Base-by-base conservation (phyloP, 2,329 filamentous ascomycete species). In the Talaromyces amestolkiae region DNA sequence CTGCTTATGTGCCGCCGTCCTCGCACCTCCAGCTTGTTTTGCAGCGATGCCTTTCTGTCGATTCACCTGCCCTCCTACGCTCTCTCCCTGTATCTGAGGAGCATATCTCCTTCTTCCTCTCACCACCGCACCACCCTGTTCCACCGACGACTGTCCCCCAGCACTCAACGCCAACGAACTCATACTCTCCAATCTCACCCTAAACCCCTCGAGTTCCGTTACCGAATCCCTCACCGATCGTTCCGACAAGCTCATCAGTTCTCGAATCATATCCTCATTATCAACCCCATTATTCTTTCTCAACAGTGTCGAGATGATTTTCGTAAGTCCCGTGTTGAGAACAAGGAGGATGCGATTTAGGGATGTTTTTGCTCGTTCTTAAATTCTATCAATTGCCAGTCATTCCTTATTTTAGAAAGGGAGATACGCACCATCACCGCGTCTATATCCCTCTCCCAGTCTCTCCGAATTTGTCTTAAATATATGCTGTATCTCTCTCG, bases 291-390 rank as follows among this genome's bases (percentile, higher is more conserved):
- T 37, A 4, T 47, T 39, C 22, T 22, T n/a, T 10, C 37, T 35
- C 49, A 65, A 11, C 8, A 63, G 37, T 11, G 35, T 62, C 33
- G 64, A 65, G 15, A 65, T 65, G 2, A 65, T 65, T 37, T 31
- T 62, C 11, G 53, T 65, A 4, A 65, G 31, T 2, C 64, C 64
- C 22, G 64, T 61, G n/a, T 65, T 65, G 6, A 65, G 49, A 15
- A 62, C 41, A 19, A 65, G 64, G 11, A 65, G 64, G 8, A 60
- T 65, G 53, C 35, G 64, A 17, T 61, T 62, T 7, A 65, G 31
- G 9, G 64, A 65, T 13, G 58, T 39, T 22, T 65, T 54, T 19
- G 64, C 64, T 56, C 59, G 35, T 22, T 63, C 64, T 62, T 17
- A 10, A 27, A 4, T 61, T 19, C 19, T 1, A 22, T 59, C n/a